Evolutionary conservation across 108 stramenopile species (phyloP).

Genomic region (Skeletonema tropicum): DNA sequence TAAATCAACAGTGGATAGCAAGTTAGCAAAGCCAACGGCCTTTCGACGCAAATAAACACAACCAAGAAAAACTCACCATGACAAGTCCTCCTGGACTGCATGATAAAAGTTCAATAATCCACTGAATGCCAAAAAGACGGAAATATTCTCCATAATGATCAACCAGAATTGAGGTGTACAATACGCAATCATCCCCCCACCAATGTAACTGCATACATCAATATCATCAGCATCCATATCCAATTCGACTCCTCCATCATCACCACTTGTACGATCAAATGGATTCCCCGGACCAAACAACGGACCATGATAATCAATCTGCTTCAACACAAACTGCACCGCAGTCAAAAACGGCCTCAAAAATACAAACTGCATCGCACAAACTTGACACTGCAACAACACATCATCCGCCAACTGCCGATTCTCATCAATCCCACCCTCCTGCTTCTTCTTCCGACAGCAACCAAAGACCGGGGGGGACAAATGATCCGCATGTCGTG

Average conservation of each 20-base stretch:
- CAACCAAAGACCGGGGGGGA: constrained; percentile 52
- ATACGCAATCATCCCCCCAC: constrained; percentile 62
- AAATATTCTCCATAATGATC: constrained; percentile 77
- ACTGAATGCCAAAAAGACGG: constrained; percentile 86
- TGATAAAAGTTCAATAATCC: constrained; percentile 94
- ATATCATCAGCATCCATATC: neutral
- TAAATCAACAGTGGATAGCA: neutral
- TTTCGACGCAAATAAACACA: neutral
- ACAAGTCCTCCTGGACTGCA: constrained; percentile 84
- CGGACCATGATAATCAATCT: constrained; percentile 75
- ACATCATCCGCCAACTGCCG: constrained; percentile 76
- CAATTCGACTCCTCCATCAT: neutral
- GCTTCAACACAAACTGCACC: constrained; percentile 64
- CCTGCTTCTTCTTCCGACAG: constrained; percentile 19
- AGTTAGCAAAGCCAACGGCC: neutral
- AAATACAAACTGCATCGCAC: constrained; percentile 94
- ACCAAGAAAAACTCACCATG: constrained; percentile 63
- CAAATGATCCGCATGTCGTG: constrained; percentile 51
- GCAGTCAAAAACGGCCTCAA: constrained; percentile 78
- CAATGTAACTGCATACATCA: constrained; percentile 11
- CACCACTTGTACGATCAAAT: constrained; percentile 3
- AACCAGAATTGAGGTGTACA: constrained; percentile 82
- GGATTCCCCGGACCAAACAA: constrained; percentile 38
- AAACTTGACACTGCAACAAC: constrained; percentile 84
- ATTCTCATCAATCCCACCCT: constrained; percentile 30